Conservation (phyloP, 345 rosid genomes). For the Barbarea vulgaris region DNA sequence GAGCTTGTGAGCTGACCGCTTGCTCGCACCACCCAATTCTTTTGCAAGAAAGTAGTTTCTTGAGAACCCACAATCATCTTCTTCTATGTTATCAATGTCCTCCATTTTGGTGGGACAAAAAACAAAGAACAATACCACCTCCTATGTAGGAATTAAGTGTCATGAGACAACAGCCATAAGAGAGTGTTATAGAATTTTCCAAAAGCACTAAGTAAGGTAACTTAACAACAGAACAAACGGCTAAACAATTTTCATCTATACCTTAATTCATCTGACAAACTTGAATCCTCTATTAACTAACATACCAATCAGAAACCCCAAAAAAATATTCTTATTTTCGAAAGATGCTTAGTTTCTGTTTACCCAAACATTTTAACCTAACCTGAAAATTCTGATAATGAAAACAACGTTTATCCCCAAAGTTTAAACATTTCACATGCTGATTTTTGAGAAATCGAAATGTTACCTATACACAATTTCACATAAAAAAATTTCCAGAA, state of each 20-base stretch:
- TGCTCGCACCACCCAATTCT: conserved; percentile 61
- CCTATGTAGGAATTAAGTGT: not conserved
- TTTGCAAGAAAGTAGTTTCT: conserved; percentile 91
- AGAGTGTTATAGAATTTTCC: not conserved
- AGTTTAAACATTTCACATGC: not conserved
- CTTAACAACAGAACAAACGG: not conserved
- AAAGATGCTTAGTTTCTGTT: not conserved
- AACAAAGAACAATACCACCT: not conserved
- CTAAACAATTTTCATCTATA: not conserved
- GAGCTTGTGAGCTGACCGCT: conserved; percentile 63
- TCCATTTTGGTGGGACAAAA: conserved; percentile 23
- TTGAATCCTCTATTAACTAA: not conserved
- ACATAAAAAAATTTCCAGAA: not conserved
- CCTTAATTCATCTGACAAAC: not conserved
- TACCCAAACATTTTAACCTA: not conserved
- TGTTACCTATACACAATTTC: not conserved
- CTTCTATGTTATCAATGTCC: conserved; percentile 60
- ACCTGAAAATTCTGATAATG: not conserved
- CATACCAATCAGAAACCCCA: not conserved
- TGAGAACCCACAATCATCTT: conserved; percentile 80
- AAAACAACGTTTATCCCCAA: not conserved
- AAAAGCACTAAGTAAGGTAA: not conserved
- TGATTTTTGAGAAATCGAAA: not conserved
- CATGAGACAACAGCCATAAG: conserved; percentile 7
- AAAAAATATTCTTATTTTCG: not conserved